A percentile compares a stretch with the other conserved stretches of the same genome.
phyloP scores from a whole-genome alignment of 2,329 filamentous ascomycete genomes.

The Cordyceps militaris region DNA sequence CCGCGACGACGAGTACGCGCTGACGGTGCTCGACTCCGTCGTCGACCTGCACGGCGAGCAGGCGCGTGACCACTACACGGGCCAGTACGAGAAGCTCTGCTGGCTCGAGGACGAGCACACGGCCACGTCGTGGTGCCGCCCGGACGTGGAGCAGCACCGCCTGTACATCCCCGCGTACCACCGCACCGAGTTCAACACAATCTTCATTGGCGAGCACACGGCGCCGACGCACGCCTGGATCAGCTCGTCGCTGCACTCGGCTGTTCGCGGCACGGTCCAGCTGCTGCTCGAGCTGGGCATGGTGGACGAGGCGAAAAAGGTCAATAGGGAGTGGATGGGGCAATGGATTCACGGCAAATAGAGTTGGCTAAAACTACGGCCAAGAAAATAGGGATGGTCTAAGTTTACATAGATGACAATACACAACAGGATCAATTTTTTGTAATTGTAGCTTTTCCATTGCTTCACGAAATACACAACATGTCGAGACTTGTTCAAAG shows the following conservation, averaged over 20 bases:
- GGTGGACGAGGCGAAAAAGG: constrained; percentile 20
- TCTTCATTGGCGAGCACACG: constrained; percentile 30
- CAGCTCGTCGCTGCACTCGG: constrained; percentile 24
- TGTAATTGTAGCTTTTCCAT: no score
- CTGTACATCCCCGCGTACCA: constrained; percentile 28
- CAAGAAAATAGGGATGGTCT: not conserved
- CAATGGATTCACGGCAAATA: constrained; percentile 16
- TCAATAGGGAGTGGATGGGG: constrained; percentile 21
- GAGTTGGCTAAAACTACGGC: not conserved
- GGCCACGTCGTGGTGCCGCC: constrained; percentile 24
- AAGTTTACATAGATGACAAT: not conserved
- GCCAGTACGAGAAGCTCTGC: constrained; percentile 26
- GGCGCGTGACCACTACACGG: constrained; percentile 24
- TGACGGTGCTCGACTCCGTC: constrained; percentile 24
- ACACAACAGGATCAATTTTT: no score
- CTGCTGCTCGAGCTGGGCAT: constrained; percentile 21
- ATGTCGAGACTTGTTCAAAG: not conserved
- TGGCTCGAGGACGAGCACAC: constrained; percentile 26
- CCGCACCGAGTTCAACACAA: constrained; percentile 26
- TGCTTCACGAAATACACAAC: not conserved
- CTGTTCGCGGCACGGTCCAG: constrained; percentile 24
- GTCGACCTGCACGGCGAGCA: constrained; percentile 22
- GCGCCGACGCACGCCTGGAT: constrained; percentile 29
- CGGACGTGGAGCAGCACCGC: constrained; percentile 25
- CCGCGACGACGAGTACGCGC: constrained; percentile 17